A percentile compares a stretch with the other conserved stretches of the same genome.
phyloP scores from a whole-genome alignment of 805 yeast genomes.

The Saccharomycopsis fodiens region DNA sequence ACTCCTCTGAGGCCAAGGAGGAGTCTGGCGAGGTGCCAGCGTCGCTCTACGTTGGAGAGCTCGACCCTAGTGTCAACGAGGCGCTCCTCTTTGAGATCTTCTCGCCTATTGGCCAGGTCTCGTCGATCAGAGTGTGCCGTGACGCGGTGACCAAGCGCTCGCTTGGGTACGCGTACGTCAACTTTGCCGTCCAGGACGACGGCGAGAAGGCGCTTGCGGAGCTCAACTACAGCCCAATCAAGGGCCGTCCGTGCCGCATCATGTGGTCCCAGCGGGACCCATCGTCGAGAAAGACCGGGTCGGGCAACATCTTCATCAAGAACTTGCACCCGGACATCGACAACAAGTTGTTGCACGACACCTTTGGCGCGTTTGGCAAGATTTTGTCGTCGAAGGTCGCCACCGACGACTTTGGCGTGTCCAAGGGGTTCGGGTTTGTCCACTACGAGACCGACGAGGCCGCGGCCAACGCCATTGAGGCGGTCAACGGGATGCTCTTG shows the following conservation, averaged over 20 bases:
- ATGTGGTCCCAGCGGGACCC: conserved; percentile 99
- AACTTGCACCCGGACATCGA: conserved; percentile 97
- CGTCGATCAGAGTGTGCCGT: conserved; percentile 97
- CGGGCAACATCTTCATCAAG: conserved; percentile 96
- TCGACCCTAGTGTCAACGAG: conserved; percentile 87
- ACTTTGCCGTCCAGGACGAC: conserved; percentile 82
- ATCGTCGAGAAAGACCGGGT: conserved; percentile 85
- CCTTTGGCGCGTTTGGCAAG: conserved; percentile 93
- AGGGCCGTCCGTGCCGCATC: conserved; percentile 96
- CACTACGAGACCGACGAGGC: conserved; percentile 91
- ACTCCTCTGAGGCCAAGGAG: conserved; percentile 26
- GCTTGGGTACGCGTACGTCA: conserved; percentile 96
- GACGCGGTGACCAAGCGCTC: conserved; percentile 96
- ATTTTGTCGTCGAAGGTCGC: conserved; percentile 97
- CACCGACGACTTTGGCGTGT: conserved; percentile 81
- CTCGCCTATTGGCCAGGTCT: conserved; percentile 89
- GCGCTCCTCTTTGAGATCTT: conserved; percentile 91
- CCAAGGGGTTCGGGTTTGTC: conserved; percentile 96
- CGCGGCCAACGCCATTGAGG: conserved; percentile 91
- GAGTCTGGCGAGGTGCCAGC: conserved; percentile 50
- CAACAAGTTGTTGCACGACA: conserved; percentile 97
- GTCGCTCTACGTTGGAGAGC: conserved; percentile 95
- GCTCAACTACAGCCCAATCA: conserved; percentile 87
- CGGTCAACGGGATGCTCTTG: conserved; percentile 96
- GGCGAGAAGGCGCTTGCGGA: conserved; percentile 93